Percentiles rank a stretch among this genome's conserved stretches.
Conservation (phyloP, 495 filamentous ascomycete genomes). For the Podospora appendiculata region DNA sequence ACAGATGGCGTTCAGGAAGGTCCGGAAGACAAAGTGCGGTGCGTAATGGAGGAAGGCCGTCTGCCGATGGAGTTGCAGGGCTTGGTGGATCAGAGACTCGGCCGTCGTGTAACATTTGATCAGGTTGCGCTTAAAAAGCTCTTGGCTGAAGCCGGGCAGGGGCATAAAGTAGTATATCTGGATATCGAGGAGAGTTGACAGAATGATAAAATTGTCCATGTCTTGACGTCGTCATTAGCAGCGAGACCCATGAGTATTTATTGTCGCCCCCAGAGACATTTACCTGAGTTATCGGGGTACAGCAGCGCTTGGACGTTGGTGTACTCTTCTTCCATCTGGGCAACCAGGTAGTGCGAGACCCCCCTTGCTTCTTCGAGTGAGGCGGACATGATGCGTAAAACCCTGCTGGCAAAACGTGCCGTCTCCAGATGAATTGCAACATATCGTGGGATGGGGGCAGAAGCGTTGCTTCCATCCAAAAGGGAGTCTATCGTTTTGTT, state of each 20-base stretch:
- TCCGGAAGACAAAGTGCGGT: conserved; percentile 33
- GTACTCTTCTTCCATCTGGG: conserved; percentile 36
- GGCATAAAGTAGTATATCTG: conserved; percentile 40
- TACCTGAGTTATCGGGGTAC: conserved; percentile 34
- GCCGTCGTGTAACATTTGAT: conserved; percentile 34
- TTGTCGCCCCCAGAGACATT: neutral
- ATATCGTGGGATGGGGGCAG: conserved; percentile 27
- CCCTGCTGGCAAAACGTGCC: conserved; percentile 30
- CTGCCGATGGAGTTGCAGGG: conserved; percentile 22
- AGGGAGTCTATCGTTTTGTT: conserved; percentile 34
- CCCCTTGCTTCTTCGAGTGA: conserved; percentile 33
- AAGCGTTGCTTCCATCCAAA: conserved; percentile 25
- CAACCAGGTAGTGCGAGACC: conserved; percentile 30
- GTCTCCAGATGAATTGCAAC: conserved; percentile 34
- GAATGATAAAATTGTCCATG: conserved; percentile 30
- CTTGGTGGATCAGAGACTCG: conserved; percentile 22
- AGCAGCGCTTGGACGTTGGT: conserved; percentile 29
- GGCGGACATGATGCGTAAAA: conserved; percentile 31
- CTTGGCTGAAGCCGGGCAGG: conserved; percentile 22
- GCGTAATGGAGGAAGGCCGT: conserved; percentile 29
- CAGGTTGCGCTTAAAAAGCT: conserved; percentile 31
- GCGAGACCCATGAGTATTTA: too few species aligned
- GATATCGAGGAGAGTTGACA: conserved; percentile 35
- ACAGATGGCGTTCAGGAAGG: conserved; percentile 25
- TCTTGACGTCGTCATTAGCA: conserved; percentile 8